Evolutionary conservation across 2,329 filamentous ascomycete genomes (phyloP).

Genomic region (Xylaria sp.): DNA sequence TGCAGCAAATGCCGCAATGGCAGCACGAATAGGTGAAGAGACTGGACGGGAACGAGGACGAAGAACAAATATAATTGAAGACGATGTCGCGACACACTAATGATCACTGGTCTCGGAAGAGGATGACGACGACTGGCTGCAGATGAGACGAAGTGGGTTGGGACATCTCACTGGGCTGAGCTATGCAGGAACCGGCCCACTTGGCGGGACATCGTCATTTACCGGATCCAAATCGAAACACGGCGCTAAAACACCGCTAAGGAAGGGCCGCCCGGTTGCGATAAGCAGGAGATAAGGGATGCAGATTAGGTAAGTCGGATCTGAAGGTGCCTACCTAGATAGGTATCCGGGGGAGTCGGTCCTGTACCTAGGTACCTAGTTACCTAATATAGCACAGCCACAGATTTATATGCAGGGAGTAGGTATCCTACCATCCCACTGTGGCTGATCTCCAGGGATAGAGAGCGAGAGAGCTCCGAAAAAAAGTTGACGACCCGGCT

Average conservation of each 20-base stretch:
- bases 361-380: no score
- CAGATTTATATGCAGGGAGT: no score
- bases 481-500: constrained; percentile 37
- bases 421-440: background rate
- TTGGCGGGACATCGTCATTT: constrained; percentile 17
- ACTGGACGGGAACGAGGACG: background rate
- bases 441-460: no score
- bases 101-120: constrained; percentile 3
- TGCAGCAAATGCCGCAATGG: constrained; percentile 27
- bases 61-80: background rate
- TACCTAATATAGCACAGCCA: no score
- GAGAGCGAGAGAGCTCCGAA: constrained; percentile 29
- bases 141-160: constrained; percentile 17
- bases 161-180: background rate
- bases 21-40: constrained; percentile 5
- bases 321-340: no score
- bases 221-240: constrained; percentile 3
- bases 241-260: background rate
- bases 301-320: no score
- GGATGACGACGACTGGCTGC: constrained; percentile 27
- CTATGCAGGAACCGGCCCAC: constrained; percentile 28
- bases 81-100: background rate
- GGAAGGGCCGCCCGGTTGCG: background rate
- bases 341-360: no score
- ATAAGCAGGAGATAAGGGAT: background rate